Percentiles rank a stretch among this genome's conserved stretches.
These are phyloP conservation scores for Candida xyloterini DNA, from an alignment of 805 yeast species.

Conservation along the genomic window DNA sequence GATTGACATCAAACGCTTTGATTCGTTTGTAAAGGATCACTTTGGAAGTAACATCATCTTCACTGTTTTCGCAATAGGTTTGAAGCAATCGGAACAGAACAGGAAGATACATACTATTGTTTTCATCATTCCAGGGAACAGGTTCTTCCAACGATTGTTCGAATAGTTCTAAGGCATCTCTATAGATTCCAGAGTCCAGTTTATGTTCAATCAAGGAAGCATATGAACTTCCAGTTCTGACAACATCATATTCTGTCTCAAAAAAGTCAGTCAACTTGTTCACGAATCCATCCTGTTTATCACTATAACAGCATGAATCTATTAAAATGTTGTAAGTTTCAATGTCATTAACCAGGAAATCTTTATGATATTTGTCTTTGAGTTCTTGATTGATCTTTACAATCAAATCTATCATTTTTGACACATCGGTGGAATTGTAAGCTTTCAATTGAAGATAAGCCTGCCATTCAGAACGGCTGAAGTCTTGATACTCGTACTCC, in stretches of 20 bases:
- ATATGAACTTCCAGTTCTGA: slow-evolving; percentile 36
- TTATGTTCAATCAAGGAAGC: slow-evolving; percentile 35
- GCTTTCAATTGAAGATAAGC: slow-evolving; percentile 25
- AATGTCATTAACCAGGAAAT: slow-evolving; percentile 21
- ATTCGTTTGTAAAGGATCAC: slow-evolving; percentile 40
- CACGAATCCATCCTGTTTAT: slow-evolving; percentile 26
- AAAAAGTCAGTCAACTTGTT: slow-evolving; percentile 29
- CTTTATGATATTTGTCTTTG: slow-evolving; percentile 9
- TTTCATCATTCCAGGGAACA: slow-evolving; percentile 43
- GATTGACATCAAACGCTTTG: slow-evolving; percentile 36
- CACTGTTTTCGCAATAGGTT: slow-evolving; percentile 18
- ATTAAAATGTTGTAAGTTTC: slow-evolving; percentile 27
- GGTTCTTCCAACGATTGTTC: slow-evolving; percentile 35
- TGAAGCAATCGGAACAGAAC: slow-evolving; percentile 27
- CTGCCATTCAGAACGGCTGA: slow-evolving; percentile 25
- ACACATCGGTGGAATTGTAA: slow-evolving; percentile 10
- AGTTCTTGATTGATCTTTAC: slow-evolving; percentile 15
- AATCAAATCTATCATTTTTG: slow-evolving; percentile 29
- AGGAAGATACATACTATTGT: slow-evolving; percentile 28
- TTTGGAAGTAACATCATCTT: slow-evolving; percentile 19
- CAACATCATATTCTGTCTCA: slow-evolving; percentile 30
- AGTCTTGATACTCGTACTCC: slow-evolving; percentile 11
- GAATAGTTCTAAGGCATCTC: slow-evolving; percentile 34
- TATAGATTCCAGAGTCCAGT: slow-evolving; percentile 33
- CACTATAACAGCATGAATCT: slow-evolving; percentile 28